phyloP scores from a whole-genome alignment of 2,329 filamentous ascomycete species.

The Calonectria honghensis region DNA sequence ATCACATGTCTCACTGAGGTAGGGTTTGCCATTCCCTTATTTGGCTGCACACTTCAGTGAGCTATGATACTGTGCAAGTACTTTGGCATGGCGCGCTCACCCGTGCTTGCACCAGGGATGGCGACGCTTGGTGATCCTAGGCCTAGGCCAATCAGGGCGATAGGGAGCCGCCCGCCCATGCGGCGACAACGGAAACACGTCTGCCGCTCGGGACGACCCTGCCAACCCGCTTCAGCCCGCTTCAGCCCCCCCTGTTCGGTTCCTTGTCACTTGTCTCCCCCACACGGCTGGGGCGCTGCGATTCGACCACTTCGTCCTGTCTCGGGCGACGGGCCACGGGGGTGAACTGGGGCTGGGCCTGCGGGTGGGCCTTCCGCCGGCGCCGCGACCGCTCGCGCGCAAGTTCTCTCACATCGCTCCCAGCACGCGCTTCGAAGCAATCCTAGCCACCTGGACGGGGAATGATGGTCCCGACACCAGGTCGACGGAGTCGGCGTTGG shows the following conservation, averaged over 20 bases:
- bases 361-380: slow-evolving; percentile 32
- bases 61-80: slow-evolving; percentile 17
- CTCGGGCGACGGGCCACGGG: slow-evolving; percentile 39
- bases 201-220: slow-evolving; percentile 55
- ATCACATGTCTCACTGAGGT: slow-evolving; percentile 2
- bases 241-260: slow-evolving; percentile 49
- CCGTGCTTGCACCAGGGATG: slow-evolving; percentile 46
- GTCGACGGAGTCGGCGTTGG: slow-evolving; percentile 31
- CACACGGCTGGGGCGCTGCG: slow-evolving; percentile 49
- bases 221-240: slow-evolving; percentile 48
- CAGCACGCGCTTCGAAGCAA: slow-evolving; percentile 40
- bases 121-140: slow-evolving; percentile 44
- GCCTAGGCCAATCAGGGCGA: slow-evolving; percentile 49
- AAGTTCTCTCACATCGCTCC: slow-evolving; percentile 24
- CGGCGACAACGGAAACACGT: slow-evolving; percentile 57
- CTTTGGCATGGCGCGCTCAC: slow-evolving; percentile 43
- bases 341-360: slow-evolving; percentile 38
- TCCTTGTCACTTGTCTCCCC: slow-evolving; percentile 53
- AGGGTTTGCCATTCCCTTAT: background rate
- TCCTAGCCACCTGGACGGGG: slow-evolving; percentile 26
- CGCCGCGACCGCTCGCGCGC: slow-evolving; percentile 34
- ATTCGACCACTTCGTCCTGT: slow-evolving; percentile 47
- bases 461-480: slow-evolving; percentile 32
- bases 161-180: slow-evolving; percentile 45
- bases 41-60: slow-evolving; percentile 26